Base-by-base conservation (phyloP, 345 rosid genomes). In the Hibiscus trionum region DNA sequence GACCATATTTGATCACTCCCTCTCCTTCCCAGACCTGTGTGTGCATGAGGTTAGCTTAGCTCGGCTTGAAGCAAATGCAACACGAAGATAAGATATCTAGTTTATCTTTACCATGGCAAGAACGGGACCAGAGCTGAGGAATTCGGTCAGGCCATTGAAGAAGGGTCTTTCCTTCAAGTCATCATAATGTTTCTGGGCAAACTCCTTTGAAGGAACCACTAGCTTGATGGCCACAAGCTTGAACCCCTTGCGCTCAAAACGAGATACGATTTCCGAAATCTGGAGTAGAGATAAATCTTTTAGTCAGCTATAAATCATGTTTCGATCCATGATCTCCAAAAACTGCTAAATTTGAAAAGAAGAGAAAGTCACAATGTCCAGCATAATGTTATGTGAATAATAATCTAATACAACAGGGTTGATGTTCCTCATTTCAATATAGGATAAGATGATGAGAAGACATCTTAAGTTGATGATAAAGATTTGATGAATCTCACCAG, bases 101-200 rank as follows among this genome's bases (percentile, higher is more conserved):
- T 71, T 79, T 27, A 44, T 75, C 80, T 72, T 55, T 80, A 95
- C 99, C 99, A 95, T 90, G 73, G 97, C 97, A 73, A 95, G 8
- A 72, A 90, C 97, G n/a, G 99, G 99, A 26, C 99, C 99, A 14
- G 99, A 95, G 93, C 99, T 92, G 62, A 95, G 96, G 90, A 95
- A 92, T 58, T 90, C 90, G 64, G 97, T 90, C 17, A 95, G 87
- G 64, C 96, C 97, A 77, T 81, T 82, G 77, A 95, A 95, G 88
- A 95, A 95, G 50, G 99, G 97, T 73, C 97, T 95, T 78, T 91
- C 95, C 83, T 86, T 87, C 73, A 95, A 87, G 71, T 92, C 99
- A 73, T 95, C 93, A 82, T 95, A 95, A 79, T 95, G 99, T 77
- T 87, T 86, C 79, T 90, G 86, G 5, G 99, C 97, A 70, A 92